Conservation (phyloP, 805 yeast species). For the Monosporozyma yasuniensis region DNA sequence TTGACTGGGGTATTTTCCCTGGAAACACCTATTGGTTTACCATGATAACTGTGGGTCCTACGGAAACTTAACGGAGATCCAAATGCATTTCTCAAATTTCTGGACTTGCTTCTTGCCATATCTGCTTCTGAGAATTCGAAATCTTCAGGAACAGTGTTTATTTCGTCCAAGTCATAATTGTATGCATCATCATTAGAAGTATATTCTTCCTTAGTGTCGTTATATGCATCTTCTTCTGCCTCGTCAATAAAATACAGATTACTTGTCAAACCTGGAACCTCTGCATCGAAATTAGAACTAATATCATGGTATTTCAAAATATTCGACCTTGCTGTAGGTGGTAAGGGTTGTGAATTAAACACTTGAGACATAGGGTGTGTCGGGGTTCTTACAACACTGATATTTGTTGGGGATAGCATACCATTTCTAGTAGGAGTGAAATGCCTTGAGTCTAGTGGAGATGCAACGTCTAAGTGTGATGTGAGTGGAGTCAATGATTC, state of each 20-base stretch:
- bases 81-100: constrained; percentile 3
- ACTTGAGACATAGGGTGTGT: neutral
- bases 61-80: constrained; percentile 17
- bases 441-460: neutral
- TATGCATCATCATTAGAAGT: constrained; percentile 29
- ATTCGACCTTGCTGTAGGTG: constrained; percentile 23
- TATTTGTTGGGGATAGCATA: neutral
- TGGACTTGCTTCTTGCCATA: constrained; percentile 3
- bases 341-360: constrained; percentile 4
- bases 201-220: constrained; percentile 33
- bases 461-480: neutral
- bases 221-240: constrained; percentile 26
- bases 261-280: constrained; percentile 29
- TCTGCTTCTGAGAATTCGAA: constrained; percentile 28
- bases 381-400: neutral
- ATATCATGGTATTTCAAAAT: constrained; percentile 34
- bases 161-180: constrained; percentile 42
- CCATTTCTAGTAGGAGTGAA: neutral
- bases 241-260: constrained; percentile 29
- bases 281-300: constrained; percentile 31
- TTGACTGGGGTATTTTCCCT: constrained; percentile 26
- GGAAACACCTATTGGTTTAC: constrained; percentile 23
- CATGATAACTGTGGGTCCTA: constrained; percentile 27
- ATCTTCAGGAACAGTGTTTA: constrained; percentile 41
- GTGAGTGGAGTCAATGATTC: constrained; percentile 1